phyloP scores from a whole-genome alignment of 148 eudicot genomes.

The Cornus kousa region DNA sequence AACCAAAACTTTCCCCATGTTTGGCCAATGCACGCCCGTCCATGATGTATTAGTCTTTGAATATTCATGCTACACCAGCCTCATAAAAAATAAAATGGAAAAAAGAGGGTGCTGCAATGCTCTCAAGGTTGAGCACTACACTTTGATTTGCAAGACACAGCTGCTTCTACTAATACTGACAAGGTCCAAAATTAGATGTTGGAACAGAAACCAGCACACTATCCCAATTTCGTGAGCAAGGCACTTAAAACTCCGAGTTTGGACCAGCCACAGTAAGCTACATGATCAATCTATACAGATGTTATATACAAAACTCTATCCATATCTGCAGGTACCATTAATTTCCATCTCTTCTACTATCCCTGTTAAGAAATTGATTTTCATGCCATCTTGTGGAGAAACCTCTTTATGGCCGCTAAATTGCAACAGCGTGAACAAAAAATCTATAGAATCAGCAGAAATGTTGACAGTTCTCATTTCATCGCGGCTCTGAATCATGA shows the following conservation, averaged over 20 bases:
- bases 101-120: no score
- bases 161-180: not conserved
- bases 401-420: no score
- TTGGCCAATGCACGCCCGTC: no score
- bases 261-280: not conserved
- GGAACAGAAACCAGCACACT: not conserved
- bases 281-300: not conserved
- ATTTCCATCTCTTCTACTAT: not conserved
- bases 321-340: not conserved
- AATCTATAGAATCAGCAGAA: not conserved
- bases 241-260: not conserved
- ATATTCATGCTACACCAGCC: no score
- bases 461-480: constrained; percentile 1
- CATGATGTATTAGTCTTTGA: not conserved
- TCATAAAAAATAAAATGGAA: no score
- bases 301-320: not conserved
- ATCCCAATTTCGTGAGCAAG: not conserved
- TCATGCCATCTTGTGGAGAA: no score
- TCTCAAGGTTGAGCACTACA: no score
- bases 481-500: constrained; percentile 27
- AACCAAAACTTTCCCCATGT: not conserved
- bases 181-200: not conserved
- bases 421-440: not conserved
- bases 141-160: not conserved
- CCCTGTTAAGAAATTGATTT: not conserved